Conservation (phyloP, 306 rosid species). For the Prinsepia uniflora region DNA sequence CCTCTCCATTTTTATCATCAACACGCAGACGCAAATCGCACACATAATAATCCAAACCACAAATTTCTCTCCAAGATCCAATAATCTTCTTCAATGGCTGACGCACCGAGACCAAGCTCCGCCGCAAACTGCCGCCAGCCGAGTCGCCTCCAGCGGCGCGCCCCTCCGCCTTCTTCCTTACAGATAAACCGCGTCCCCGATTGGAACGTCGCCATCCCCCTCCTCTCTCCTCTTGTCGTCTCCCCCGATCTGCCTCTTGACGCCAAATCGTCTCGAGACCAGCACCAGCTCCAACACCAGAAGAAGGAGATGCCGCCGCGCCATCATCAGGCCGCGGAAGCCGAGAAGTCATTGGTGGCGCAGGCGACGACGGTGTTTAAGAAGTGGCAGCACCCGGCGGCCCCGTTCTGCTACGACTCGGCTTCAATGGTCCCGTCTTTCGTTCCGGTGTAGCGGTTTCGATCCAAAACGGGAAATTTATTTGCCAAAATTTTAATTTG, state of each 20-base stretch:
- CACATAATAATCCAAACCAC: neutral
- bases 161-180: conserved; percentile 79
- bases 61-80: neutral
- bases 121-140: conserved; percentile 31
- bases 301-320: conserved; percentile 18
- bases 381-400: conserved; percentile 97
- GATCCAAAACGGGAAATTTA: neutral
- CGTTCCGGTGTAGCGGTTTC: conserved; percentile 41
- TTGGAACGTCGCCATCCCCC: conserved; percentile 93
- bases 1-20: too few species aligned
- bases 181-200: conserved; percentile 50
- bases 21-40: neutral
- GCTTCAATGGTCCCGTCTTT: conserved; percentile 51
- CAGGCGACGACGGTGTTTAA: conserved; percentile 35
- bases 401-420: conserved; percentile 71
- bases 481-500: neutral
- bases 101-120: conserved; percentile 26
- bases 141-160: conserved; percentile 74
- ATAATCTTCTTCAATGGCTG: conserved; percentile 43
- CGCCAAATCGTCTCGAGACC: conserved; percentile 22
- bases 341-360: conserved; percentile 37
- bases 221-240: conserved; percentile 63
- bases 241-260: conserved; percentile 45
- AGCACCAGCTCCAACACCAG: conserved; percentile 2
- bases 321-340: conserved; percentile 21